These are phyloP conservation scores for Edaphochlamys debaryana DNA, from an alignment of 139 green algal genomes.

Conservation along the genomic window DNA sequence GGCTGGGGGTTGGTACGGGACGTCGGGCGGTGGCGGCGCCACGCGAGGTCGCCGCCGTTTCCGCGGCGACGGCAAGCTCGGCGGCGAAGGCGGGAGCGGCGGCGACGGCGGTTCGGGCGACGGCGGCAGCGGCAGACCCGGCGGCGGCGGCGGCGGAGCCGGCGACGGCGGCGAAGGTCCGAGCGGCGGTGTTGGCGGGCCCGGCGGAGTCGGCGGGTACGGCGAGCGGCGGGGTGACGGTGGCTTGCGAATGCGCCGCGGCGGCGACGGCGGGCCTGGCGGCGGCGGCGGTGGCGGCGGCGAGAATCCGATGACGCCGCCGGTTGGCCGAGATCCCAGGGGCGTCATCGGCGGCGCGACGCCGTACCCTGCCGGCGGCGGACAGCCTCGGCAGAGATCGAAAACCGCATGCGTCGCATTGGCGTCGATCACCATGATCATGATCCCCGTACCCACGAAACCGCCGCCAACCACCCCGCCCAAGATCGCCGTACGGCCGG, in stretches of 20 bases:
- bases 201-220: no score
- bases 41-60: no score
- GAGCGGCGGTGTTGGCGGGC: no score
- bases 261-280: background rate
- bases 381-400: constrained; percentile 2
- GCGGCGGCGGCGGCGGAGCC: background rate
- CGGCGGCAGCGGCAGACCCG: background rate
- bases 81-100: no score
- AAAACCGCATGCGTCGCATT: background rate
- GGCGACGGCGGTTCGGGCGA: background rate
- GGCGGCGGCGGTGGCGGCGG: constrained; percentile 1
- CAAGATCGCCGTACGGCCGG: no score
- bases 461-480: constrained; percentile 11
- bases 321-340: background rate
- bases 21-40: no score
- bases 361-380: background rate
- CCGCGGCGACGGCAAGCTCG: no score
- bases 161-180: background rate
- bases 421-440: background rate
- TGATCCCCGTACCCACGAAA: background rate
- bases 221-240: no score
- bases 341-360: background rate
- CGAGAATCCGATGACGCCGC: background rate
- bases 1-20: no score
- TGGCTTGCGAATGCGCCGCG: no score